Evolutionary conservation across 108 stramenopile species (phyloP), one percentile per base, ranked within the genome.

Genomic region (Conticribra weissflogii): DNA sequence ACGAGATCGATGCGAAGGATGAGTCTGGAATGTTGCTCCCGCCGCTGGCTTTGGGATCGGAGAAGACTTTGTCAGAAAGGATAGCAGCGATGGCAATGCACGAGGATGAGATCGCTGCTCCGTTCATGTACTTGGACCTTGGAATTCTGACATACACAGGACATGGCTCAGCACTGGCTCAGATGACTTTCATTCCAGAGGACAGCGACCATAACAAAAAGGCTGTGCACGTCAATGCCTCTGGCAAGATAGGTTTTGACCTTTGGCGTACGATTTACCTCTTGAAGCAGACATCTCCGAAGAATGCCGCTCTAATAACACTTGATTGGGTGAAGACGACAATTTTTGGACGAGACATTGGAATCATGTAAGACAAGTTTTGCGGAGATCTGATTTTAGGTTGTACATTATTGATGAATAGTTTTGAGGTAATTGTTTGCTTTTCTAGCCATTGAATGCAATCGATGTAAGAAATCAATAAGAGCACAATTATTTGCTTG

Each of bases 141-240:
- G 97, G 97, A 15, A 96, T 97, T 54, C 70, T 98, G 21, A 95
- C 97, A 2, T 98, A 98, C 81, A 95, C 95, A 0, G 96, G 97
- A 1, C 87, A 79, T 7, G 92, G 86, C 4, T 84, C 86, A 14
- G 97, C 92, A 5, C 68, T 93, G 62, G 92, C 89, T 31, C 92
- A 93, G 57, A 81, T 93, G 18, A 69, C 88, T 17, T 63, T 90
- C 17, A 78, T 79, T 17, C 92, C 92, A 3, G 77, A 84, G 44
- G 73, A 80, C 54, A 63, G 45, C 17, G 63, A 54, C 25, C 66
- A 76, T 53, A 57, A 52, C 24, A 68, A 67, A 67, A 62, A 60
- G 55, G 66, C 75, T 8, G 75, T 76, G 3, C 65, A 78, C 0
- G 70, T 93, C 59, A 83, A 90, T 53, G 86, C 85, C 29, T 87